These are phyloP conservation scores for Lactifluus rugatus DNA, from an alignment of 768 basidiomycete genomes.

Conservation along the genomic window DNA sequence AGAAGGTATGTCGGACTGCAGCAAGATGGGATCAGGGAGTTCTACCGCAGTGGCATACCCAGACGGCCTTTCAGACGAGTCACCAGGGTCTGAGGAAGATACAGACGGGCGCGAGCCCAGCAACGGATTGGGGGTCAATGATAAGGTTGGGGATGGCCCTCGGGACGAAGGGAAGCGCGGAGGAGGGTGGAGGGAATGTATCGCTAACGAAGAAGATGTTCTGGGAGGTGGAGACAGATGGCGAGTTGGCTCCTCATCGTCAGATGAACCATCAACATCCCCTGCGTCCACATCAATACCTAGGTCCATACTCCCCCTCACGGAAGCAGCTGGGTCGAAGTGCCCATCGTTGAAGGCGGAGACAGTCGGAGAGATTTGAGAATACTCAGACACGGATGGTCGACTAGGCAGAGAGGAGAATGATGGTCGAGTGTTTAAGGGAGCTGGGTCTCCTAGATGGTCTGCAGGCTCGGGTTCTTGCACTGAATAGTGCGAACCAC, in stretches of 20 bases:
- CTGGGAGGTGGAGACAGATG: constrained; percentile 20
- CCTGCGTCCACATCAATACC: background rate
- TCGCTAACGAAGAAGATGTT: constrained; percentile 18
- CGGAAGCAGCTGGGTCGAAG: constrained; percentile 21
- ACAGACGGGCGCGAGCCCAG: constrained; percentile 3
- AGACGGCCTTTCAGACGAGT: constrained; percentile 19
- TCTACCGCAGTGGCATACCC: constrained; percentile 18
- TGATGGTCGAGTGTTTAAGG: constrained; percentile 36
- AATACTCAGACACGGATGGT: constrained; percentile 56
- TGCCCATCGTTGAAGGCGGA: constrained; percentile 71
- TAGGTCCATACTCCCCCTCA: constrained; percentile 22
- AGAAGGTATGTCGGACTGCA: background rate
- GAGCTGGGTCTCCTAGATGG: constrained; percentile 19
- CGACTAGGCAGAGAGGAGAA: constrained; percentile 41
- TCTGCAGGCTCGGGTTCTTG: constrained; percentile 10
- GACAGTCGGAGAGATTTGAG: constrained; percentile 61
- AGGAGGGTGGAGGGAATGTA: constrained; percentile 15
- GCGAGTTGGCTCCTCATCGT: constrained; percentile 9
- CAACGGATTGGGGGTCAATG: background rate
- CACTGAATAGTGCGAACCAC: constrained; percentile 18
- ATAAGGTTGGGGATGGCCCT: background rate
- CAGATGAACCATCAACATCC: background rate
- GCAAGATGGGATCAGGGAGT: background rate
- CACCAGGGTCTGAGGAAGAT: constrained; percentile 18
- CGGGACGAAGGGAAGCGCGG: constrained; percentile 12